Percentiles rank a stretch among this genome's conserved stretches.
phyloP scores from a whole-genome alignment of 2,329 filamentous ascomycete species.

The Epichloe amarillans region DNA sequence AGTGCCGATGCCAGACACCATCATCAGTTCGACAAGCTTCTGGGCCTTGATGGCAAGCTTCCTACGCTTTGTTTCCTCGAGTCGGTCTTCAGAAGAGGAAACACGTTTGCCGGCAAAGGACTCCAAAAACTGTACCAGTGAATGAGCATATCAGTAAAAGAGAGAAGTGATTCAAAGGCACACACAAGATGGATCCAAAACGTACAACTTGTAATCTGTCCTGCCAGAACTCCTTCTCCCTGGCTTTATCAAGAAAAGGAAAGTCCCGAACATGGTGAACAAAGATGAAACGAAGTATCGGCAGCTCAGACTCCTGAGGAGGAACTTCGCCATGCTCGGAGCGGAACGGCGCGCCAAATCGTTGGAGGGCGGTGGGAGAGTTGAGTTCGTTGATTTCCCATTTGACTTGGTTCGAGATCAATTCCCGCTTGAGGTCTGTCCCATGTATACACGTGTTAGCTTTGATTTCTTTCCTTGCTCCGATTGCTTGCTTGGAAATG shows the following conservation, averaged over 20 bases:
- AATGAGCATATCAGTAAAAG: background rate
- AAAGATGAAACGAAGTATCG: constrained; percentile 90
- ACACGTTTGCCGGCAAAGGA: constrained; percentile 96
- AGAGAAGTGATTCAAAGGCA: background rate
- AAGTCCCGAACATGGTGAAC: constrained; percentile 97
- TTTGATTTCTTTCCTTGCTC: background rate
- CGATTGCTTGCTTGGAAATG: background rate
- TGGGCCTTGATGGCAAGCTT: constrained; percentile 88
- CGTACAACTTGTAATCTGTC: constrained; percentile 87
- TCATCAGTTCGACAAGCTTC: constrained; percentile 97
- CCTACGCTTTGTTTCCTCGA: constrained; percentile 89
- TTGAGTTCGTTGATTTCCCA: constrained; percentile 88
- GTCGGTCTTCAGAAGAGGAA: constrained; percentile 85
- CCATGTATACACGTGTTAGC: constrained; percentile 10
- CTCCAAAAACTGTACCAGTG: constrained; percentile 61
- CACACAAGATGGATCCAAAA: constrained; percentile 13
- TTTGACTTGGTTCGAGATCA: constrained; percentile 78
- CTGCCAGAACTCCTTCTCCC: constrained; percentile 99
- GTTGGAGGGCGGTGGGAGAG: constrained; percentile 82
- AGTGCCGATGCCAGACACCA: constrained; percentile 93
- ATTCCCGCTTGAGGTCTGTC: constrained; percentile 85
- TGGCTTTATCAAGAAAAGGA: constrained; percentile 90
- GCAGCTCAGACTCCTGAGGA: constrained; percentile 84
- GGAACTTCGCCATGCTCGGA: constrained; percentile 87
- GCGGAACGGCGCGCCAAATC: constrained; percentile 90